phyloP scores from a whole-genome alignment of 2,329 filamentous ascomycete genomes.

The Talaromyces marneffei region DNA sequence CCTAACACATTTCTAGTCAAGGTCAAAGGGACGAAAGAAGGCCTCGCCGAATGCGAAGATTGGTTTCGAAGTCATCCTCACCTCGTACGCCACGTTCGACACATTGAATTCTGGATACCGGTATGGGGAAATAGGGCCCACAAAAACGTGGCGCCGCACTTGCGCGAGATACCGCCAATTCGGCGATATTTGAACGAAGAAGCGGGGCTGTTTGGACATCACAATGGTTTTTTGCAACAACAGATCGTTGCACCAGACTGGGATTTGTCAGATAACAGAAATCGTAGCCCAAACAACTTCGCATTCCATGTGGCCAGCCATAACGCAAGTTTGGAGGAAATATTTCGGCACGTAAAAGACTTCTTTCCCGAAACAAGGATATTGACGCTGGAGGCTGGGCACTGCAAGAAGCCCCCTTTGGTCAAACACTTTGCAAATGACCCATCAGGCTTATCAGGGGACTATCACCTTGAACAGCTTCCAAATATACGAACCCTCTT shows the following conservation, averaged over 20 bases:
- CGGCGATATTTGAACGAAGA: slow-evolving; percentile 24
- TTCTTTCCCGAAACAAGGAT: slow-evolving; percentile 58
- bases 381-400: slow-evolving; percentile 69
- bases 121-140: slow-evolving; percentile 56
- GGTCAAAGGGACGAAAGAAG: slow-evolving; percentile 63
- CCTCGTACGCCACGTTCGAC: slow-evolving; percentile 60
- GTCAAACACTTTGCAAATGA: slow-evolving; percentile 52
- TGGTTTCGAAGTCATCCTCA: slow-evolving; percentile 58
- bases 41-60: slow-evolving; percentile 52
- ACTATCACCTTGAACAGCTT: slow-evolving; percentile 43
- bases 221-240: background rate
- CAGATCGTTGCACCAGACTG: slow-evolving; percentile 18
- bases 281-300: slow-evolving; percentile 21
- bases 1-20: slow-evolving; percentile 46
- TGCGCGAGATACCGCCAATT: slow-evolving; percentile 20
- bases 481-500: slow-evolving; percentile 60
- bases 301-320: slow-evolving; percentile 41
- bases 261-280: slow-evolving; percentile 23
- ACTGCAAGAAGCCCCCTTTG: slow-evolving; percentile 67
- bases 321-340: slow-evolving; percentile 65
- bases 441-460: slow-evolving; percentile 23
- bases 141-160: slow-evolving; percentile 44
- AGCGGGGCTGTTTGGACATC: slow-evolving; percentile 17
- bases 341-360: slow-evolving; percentile 57
- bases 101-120: slow-evolving; percentile 73